Conservation (phyloP, 192 early-diverging fungal genomes). For the Gamsiella multidivaricata region DNA sequence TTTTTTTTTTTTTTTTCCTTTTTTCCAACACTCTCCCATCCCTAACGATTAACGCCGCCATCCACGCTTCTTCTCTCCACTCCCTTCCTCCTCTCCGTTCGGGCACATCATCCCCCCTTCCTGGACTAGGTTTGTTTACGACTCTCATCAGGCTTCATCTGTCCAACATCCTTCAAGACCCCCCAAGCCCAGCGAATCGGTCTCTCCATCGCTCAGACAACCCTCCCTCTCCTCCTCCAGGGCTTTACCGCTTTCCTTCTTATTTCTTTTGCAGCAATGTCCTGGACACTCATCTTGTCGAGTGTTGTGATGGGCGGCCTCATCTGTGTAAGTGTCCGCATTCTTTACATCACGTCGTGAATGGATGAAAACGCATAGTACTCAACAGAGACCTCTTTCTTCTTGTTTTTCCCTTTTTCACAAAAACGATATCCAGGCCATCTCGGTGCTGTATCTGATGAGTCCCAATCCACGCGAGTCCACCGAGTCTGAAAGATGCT, state of each 20-base stretch:
- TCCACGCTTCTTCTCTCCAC: background rate
- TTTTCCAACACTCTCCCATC: background rate
- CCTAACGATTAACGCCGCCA: background rate
- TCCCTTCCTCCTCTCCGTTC: background rate
- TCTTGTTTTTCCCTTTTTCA: background rate
- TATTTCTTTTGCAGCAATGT: conserved; percentile 9
- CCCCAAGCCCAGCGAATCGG: no score
- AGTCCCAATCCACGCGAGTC: conserved; percentile 32
- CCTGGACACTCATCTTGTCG: conserved; percentile 34
- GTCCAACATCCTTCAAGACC: no score
- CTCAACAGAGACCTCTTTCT: background rate
- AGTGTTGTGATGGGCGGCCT: conserved; percentile 24
- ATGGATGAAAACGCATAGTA: background rate
- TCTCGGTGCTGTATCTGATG: conserved; percentile 31
- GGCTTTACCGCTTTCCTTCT: no score
- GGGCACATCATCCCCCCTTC: background rate
- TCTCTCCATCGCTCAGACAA: no score
- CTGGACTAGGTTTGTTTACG: background rate
- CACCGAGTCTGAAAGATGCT: conserved; percentile 37
- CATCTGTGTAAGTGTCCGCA: conserved; percentile 42
- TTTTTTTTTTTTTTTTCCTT: conserved; percentile 1
- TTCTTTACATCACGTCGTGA: no score
- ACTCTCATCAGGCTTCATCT: background rate
- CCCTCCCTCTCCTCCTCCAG: no score
- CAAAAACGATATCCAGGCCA: conserved; percentile 15